A percentile compares a stretch with the other conserved stretches of the same genome.
Conservation (phyloP, 2,329 filamentous ascomycete species). For the Claviceps citrina region DNA sequence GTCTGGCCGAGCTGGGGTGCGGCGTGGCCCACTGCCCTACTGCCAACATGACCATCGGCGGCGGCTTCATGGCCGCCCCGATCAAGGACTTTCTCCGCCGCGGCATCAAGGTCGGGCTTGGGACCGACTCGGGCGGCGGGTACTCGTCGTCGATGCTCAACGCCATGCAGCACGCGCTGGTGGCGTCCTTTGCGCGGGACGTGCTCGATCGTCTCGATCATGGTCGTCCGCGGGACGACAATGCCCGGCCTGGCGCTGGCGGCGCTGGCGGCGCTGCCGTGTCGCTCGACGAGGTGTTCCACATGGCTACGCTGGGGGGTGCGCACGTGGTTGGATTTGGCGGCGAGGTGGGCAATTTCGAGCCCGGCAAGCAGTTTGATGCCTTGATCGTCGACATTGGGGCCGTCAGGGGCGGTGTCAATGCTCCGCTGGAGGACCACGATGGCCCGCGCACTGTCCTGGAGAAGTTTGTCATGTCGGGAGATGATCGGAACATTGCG, state of each 20-base stretch:
- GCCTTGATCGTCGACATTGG: conserved; percentile 33
- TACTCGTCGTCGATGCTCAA: conserved; percentile 45
- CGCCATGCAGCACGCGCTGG: conserved; percentile 41
- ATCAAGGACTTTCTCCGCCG: conserved; percentile 40
- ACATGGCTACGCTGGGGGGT: conserved; percentile 45
- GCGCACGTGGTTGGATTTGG: conserved; percentile 41
- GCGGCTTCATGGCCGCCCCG: conserved; percentile 46
- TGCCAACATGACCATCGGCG: conserved; percentile 46
- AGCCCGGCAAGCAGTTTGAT: conserved; percentile 46
- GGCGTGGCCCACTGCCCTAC: conserved; percentile 51
- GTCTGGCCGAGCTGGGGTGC: conserved; percentile 31
- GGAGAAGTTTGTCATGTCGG: conserved; percentile 52
- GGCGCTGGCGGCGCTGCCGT: conserved; percentile 22
- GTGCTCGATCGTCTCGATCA: conserved; percentile 22
- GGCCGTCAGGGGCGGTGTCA: conserved; percentile 22
- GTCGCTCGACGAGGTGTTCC: conserved; percentile 38
- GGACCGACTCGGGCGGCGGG: conserved; percentile 49
- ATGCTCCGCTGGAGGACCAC: conserved; percentile 35
- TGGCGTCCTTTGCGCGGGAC: conserved; percentile 35
- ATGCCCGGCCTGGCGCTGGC: no score
- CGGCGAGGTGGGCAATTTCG: conserved; percentile 39
- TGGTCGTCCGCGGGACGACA: conserved; percentile 11
- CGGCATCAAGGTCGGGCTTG: conserved; percentile 50
- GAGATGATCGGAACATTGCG: conserved; percentile 45
- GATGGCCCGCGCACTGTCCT: conserved; percentile 33